These are phyloP conservation scores for Taphrina pruni DNA, from an alignment of 1,139 yeast species.

Conservation along the genomic window DNA sequence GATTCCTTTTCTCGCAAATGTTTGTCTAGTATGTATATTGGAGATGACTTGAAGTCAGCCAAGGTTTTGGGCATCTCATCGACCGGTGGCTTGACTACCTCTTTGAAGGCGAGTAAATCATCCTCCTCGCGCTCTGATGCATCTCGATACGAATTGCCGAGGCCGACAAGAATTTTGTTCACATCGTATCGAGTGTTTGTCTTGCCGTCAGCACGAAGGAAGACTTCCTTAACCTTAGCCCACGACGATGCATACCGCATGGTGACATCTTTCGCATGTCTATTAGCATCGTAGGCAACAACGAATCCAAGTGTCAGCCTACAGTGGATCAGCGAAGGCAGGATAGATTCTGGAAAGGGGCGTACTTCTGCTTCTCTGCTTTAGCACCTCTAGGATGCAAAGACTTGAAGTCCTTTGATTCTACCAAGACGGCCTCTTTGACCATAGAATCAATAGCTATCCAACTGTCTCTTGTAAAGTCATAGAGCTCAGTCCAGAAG, in stretches of 20 bases:
- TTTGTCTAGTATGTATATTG: conserved; percentile 70
- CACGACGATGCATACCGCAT: conserved; percentile 76
- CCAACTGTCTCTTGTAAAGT: conserved; percentile 69
- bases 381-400: conserved; percentile 27
- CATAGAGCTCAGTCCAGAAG: conserved; percentile 96
- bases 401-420: conserved; percentile 26
- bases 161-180: conserved; percentile 50
- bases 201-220: conserved; percentile 52
- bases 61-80: conserved; percentile 89
- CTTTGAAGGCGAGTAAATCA: conserved; percentile 69
- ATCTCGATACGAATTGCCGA: conserved; percentile 23
- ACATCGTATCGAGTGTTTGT: conserved; percentile 77
- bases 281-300: conserved; percentile 71
- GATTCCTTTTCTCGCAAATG: conserved; percentile 77
- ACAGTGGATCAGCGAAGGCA: conserved; percentile 17
- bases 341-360: neutral
- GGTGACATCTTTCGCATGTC: conserved; percentile 80
- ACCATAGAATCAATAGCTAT: conserved; percentile 80
- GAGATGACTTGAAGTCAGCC: conserved; percentile 85
- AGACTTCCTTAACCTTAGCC: conserved; percentile 64
- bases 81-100: conserved; percentile 53
- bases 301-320: conserved; percentile 39
- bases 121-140: conserved; percentile 71
- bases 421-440: conserved; percentile 51
- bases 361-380: conserved; percentile 29